These are phyloP conservation scores for Thalassiosira profunda DNA, from an alignment of 108 stramenopile genomes.

Conservation along the genomic window DNA sequence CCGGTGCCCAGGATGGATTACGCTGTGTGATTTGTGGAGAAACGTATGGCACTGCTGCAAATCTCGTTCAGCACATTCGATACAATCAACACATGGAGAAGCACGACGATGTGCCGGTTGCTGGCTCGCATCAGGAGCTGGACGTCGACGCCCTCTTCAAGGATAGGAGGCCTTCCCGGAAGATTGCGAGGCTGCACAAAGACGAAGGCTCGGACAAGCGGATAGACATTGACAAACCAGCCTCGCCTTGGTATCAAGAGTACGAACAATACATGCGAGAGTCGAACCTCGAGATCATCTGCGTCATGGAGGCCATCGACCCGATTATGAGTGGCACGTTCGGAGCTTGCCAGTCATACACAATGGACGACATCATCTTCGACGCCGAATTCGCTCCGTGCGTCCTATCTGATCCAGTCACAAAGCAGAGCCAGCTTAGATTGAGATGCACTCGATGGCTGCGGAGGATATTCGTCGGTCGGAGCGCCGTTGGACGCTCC, in stretches of 20 bases:
- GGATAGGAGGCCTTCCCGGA: background rate
- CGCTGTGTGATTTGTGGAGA: constrained; percentile 73
- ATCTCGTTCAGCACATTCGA: constrained; percentile 56
- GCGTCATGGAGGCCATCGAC: constrained; percentile 75
- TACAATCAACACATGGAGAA: constrained; percentile 59
- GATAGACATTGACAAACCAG: constrained; percentile 30
- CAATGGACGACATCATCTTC: constrained; percentile 79
- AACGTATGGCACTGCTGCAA: constrained; percentile 62
- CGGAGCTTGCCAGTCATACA: constrained; percentile 83
- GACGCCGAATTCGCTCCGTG: constrained; percentile 65
- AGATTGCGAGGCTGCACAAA: too few species aligned
- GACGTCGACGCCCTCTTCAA: constrained; percentile 18
- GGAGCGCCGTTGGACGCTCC: constrained; percentile 16
- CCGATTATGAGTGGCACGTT: constrained; percentile 49
- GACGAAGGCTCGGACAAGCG: background rate
- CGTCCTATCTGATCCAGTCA: constrained; percentile 29
- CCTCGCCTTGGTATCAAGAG: constrained; percentile 40
- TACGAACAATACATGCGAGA: constrained; percentile 41
- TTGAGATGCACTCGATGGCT: background rate
- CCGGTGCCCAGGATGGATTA: constrained; percentile 57
- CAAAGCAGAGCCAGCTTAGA: background rate
- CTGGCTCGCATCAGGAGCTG: constrained; percentile 52
- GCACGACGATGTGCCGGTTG: constrained; percentile 47
- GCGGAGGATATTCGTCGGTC: constrained; percentile 15
- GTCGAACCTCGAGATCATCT: constrained; percentile 63